Percentiles rank a stretch among this genome's conserved stretches.
Conservation (phyloP, 306 rosid genomes). For the Ormosia emarginata region DNA sequence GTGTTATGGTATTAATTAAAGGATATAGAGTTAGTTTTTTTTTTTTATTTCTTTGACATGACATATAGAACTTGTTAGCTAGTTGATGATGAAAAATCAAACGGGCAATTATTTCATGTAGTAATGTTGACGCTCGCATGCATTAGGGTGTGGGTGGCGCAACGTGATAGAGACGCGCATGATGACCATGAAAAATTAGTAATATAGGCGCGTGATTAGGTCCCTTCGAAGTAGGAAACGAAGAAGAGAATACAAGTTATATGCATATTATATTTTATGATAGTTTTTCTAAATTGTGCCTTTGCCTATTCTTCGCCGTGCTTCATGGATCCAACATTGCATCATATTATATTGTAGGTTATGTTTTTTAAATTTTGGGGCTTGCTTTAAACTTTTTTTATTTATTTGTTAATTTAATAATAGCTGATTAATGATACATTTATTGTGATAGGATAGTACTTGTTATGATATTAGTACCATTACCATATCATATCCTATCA, state of each 20-base stretch:
- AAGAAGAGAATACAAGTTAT: neutral
- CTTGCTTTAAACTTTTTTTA: neutral
- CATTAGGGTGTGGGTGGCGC: conserved; percentile 49
- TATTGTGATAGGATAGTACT: neutral
- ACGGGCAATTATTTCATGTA: conserved; percentile 42
- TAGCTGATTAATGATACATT: neutral
- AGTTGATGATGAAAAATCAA: conserved; percentile 28
- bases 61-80: conserved; percentile 12
- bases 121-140: conserved; percentile 47
- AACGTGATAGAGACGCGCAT: conserved; percentile 88
- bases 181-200: conserved; percentile 40
- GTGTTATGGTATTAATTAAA: neutral
- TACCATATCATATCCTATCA: neutral
- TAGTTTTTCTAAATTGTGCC: neutral
- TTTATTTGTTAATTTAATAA: neutral
- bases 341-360: conserved; percentile 20
- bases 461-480: neutral
- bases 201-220: conserved; percentile 26
- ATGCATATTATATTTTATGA: neutral
- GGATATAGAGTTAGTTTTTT: neutral
- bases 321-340: conserved; percentile 60
- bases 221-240: conserved; percentile 6
- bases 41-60: neutral
- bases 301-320: conserved; percentile 65
- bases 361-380: neutral